phyloP scores from a whole-genome alignment of 73 alveolate genomes.

The Paramecium tetraurelia region DNA sequence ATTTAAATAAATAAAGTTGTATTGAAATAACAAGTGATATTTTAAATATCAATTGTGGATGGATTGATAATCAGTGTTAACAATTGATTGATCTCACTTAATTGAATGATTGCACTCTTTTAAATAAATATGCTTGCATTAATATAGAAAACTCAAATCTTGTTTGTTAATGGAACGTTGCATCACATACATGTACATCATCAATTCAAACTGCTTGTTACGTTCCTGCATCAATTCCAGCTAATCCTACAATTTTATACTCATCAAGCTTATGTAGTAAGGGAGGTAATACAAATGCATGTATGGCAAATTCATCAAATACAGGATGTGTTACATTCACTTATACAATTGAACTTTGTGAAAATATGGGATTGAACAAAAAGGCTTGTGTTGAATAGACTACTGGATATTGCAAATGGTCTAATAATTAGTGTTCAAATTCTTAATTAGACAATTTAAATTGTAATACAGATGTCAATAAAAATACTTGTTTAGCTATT shows the following conservation, averaged over 20 bases:
- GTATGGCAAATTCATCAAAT: not conserved
- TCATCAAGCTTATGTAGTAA: not conserved
- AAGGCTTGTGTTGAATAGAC: not conserved
- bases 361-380: not conserved
- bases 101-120: not conserved
- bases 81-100: not conserved
- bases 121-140: not conserved
- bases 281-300: not conserved
- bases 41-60: not conserved
- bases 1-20: not conserved
- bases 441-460: not conserved
- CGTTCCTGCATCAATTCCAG: not conserved
- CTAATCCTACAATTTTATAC: not conserved
- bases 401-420: not conserved
- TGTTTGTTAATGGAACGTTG: not conserved
- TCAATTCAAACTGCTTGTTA: not conserved
- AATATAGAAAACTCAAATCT: not conserved
- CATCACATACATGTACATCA: not conserved
- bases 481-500: not conserved
- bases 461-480: not conserved
- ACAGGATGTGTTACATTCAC: not conserved
- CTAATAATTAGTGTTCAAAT: not conserved
- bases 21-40: not conserved
- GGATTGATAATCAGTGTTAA: not conserved
- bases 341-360: not conserved